Percentiles rank a stretch among this genome's conserved stretches.
Evolutionary conservation across 345 rosid species (phyloP).

Genomic region (Hibiscus mutabilis): DNA sequence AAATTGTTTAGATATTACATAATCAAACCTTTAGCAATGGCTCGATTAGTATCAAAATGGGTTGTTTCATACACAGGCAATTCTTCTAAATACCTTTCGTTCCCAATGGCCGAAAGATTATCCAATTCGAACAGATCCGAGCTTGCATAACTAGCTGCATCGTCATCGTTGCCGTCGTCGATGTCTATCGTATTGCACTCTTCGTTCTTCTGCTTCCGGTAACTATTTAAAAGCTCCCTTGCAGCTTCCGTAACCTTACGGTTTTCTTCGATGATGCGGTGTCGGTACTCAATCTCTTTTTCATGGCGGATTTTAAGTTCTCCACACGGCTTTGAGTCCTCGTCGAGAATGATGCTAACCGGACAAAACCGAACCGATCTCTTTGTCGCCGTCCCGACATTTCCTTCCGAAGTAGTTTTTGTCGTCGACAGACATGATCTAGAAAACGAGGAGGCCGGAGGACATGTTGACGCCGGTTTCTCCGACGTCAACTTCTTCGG

Average conservation of each 20-base stretch:
- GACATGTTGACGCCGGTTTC: constrained; percentile 34
- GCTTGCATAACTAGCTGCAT: constrained; percentile 74
- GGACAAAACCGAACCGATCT: constrained; percentile 71
- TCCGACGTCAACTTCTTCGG: constrained; percentile 22
- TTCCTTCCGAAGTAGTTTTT: constrained; percentile 32
- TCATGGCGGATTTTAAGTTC: constrained; percentile 31
- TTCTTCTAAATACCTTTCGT: constrained; percentile 65
- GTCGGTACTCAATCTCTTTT: constrained; percentile 18
- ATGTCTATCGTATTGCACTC: neutral
- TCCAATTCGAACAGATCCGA: constrained; percentile 96
- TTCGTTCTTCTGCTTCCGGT: constrained; percentile 38
- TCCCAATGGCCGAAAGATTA: constrained; percentile 66
- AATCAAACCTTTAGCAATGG: constrained; percentile 59
- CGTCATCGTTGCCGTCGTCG: constrained; percentile 35
- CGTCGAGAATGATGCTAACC: constrained; percentile 23
- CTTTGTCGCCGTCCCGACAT: constrained; percentile 27
- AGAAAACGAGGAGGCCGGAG: constrained; percentile 81
- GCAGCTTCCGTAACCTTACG: constrained; percentile 62
- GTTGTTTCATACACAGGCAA: constrained; percentile 95
- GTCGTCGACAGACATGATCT: constrained; percentile 59
- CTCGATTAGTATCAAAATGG: constrained; percentile 61
- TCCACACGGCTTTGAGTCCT: constrained; percentile 57
- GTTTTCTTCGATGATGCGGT: constrained; percentile 36
- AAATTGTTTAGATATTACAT: constrained; percentile 49
- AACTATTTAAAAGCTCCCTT: constrained; percentile 50